Conservation (phyloP, 2,329 filamentous ascomycete genomes). For the Trichophyton verrucosum region DNA sequence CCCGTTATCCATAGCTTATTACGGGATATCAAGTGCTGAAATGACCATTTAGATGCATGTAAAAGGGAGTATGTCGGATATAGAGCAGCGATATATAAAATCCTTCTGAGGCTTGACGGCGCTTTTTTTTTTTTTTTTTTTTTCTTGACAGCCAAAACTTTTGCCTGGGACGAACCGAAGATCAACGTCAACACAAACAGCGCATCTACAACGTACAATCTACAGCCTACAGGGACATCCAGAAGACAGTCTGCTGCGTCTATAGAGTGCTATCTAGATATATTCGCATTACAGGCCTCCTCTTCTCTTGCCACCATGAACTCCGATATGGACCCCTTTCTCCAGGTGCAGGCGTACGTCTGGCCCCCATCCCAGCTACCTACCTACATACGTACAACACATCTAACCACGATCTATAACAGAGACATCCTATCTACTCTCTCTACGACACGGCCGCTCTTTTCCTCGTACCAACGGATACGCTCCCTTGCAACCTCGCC, state of each 20-base stretch:
- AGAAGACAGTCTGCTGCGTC: not conserved
- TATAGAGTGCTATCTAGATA: not conserved
- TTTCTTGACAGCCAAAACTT: not conserved
- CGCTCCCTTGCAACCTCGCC: constrained; percentile 64
- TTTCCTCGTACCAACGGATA: constrained; percentile 91
- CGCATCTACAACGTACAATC: no score
- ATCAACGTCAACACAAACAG: no score
- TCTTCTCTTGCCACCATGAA: constrained; percentile 19
- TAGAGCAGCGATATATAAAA: not conserved
- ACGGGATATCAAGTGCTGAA: not conserved
- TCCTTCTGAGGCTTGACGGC: no score
- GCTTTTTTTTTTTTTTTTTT: no score
- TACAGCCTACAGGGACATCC: not conserved
- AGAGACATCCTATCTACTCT: constrained; percentile 85
- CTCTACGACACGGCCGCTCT: constrained; percentile 67
- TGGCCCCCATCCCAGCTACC: not conserved
- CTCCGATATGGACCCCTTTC: constrained; percentile 31
- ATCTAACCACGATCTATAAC: constrained; percentile 11
- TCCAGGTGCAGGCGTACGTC: constrained; percentile 37
- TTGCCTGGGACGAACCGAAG: no score
- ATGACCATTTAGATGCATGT: not conserved
- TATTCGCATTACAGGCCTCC: no score
- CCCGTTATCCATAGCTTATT: not conserved
- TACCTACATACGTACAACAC: not conserved
- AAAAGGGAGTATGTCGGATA: not conserved